phyloP scores from a whole-genome alignment of 1,139 yeast genomes.

The Yamadazyma kanchanaburiensis region DNA sequence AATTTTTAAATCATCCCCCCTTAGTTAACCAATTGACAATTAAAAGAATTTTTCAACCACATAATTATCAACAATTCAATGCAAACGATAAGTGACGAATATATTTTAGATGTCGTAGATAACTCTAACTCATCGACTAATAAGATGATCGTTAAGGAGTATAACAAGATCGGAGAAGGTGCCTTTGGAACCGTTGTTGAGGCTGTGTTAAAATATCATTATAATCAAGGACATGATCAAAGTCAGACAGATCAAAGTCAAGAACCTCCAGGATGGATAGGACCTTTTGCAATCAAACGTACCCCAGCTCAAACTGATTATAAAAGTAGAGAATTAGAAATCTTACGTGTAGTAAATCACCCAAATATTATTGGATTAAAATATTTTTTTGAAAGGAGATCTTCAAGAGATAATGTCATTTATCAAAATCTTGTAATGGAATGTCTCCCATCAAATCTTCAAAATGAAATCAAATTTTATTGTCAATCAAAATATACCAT shows the following conservation, averaged over 20 bases:
- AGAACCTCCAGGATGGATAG: constrained; percentile 46
- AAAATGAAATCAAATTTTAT: constrained; percentile 68
- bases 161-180: constrained; percentile 76
- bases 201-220: constrained; percentile 49
- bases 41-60: too few species aligned
- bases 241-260: constrained; percentile 1
- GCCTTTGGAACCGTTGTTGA: constrained; percentile 84
- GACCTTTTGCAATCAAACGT: constrained; percentile 79
- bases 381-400: constrained; percentile 64
- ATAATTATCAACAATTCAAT: too few species aligned
- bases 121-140: constrained; percentile 50
- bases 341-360: constrained; percentile 68
- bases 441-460: constrained; percentile 76
- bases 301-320: constrained; percentile 86
- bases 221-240: constrained; percentile 16
- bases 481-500: constrained; percentile 59
- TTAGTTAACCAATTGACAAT: too few species aligned
- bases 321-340: constrained; percentile 75
- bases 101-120: constrained; percentile 51
- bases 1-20: too few species aligned
- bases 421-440: constrained; percentile 85
- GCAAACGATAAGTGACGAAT: too few species aligned
- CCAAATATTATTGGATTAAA: constrained; percentile 72
- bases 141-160: constrained; percentile 68
- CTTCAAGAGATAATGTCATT: constrained; percentile 55